These are phyloP conservation scores for Aristolochia fimbriata DNA, from an alignment of 164 flowering plant genomes.

Conservation along the genomic window DNA sequence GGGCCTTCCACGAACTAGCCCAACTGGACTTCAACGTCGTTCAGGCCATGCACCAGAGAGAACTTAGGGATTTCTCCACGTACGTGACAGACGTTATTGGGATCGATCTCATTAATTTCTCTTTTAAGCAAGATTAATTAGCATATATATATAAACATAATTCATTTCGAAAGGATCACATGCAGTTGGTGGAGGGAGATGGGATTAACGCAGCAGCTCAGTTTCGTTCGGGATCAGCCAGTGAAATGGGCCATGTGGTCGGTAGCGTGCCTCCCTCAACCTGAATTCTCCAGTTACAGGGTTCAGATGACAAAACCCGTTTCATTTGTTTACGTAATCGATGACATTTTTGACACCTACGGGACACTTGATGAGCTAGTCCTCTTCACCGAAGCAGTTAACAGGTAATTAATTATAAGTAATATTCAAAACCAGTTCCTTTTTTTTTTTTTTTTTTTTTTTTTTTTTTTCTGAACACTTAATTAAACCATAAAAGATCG, in stretches of 20 bases:
- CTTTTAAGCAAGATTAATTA: no score
- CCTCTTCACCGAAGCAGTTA: constrained; percentile 43
- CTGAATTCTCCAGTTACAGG: constrained; percentile 28
- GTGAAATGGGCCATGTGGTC: constrained; percentile 49
- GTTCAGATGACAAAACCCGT: constrained; percentile 39
- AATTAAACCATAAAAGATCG: no score
- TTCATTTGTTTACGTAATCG: constrained; percentile 40
- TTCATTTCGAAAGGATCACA: no score
- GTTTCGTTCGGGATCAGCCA: constrained; percentile 43
- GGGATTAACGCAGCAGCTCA: constrained; percentile 29
- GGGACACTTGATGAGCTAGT: constrained; percentile 43
- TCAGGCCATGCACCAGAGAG: constrained; percentile 27
- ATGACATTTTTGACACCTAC: constrained; percentile 55
- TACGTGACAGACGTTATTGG: constrained; percentile 11
- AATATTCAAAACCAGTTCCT: no score
- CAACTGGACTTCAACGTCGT: constrained; percentile 24
- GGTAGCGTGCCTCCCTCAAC: constrained; percentile 25
- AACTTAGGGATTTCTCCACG: constrained; percentile 29
- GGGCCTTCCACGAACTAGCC: constrained; percentile 21
- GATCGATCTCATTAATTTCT: no score
- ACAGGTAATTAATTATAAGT: not conserved
- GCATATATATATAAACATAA: no score
- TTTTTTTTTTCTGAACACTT: no score
- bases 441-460: no score
- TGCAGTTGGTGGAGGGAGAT: constrained; percentile 63